phyloP scores from a whole-genome alignment of 495 filamentous ascomycete genomes.

The Rhizodiscina lignyota region DNA sequence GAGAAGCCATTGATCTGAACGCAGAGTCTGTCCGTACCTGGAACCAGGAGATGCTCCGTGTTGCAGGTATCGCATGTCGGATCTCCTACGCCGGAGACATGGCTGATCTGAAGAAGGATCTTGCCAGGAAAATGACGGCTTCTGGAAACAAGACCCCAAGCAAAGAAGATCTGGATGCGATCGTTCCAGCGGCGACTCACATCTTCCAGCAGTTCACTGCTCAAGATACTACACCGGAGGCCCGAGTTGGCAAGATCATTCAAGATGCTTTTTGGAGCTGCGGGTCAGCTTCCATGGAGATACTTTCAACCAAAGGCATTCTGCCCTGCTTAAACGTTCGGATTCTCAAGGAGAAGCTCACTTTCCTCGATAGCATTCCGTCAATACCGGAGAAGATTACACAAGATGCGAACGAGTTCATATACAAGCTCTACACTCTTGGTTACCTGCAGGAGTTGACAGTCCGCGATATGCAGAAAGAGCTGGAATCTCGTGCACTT shows the following conservation, averaged over 20 bases:
- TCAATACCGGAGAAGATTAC: conserved; percentile 58
- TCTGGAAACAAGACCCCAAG: conserved; percentile 31
- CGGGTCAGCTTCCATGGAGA: conserved; percentile 65
- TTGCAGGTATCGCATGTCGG: conserved; percentile 76
- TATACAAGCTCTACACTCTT: conserved; percentile 59
- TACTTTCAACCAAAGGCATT: conserved; percentile 75
- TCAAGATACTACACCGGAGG: conserved; percentile 72
- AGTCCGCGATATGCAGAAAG: conserved; percentile 64
- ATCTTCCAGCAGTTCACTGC: conserved; percentile 71
- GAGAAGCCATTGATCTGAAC: conserved; percentile 92
- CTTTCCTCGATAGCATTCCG: conserved; percentile 82
- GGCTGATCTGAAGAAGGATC: conserved; percentile 41
- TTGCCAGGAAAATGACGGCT: conserved; percentile 21
- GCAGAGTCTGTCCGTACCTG: conserved; percentile 83
- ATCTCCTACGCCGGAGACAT: conserved; percentile 80
- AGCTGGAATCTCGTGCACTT: conserved; percentile 62
- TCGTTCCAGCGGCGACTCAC: conserved; percentile 65
- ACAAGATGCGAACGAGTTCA: conserved; percentile 44
- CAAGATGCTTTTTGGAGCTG: conserved; percentile 93
- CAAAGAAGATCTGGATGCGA: conserved; percentile 41
- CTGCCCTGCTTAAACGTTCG: conserved; percentile 63
- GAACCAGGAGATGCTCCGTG: conserved; percentile 90
- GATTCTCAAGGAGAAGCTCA: conserved; percentile 61
- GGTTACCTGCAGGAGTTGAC: conserved; percentile 73
- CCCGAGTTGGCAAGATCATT: conserved; percentile 61